Evolutionary conservation across 306 rosid species (phyloP).

Genomic region (Sindora glabra): DNA sequence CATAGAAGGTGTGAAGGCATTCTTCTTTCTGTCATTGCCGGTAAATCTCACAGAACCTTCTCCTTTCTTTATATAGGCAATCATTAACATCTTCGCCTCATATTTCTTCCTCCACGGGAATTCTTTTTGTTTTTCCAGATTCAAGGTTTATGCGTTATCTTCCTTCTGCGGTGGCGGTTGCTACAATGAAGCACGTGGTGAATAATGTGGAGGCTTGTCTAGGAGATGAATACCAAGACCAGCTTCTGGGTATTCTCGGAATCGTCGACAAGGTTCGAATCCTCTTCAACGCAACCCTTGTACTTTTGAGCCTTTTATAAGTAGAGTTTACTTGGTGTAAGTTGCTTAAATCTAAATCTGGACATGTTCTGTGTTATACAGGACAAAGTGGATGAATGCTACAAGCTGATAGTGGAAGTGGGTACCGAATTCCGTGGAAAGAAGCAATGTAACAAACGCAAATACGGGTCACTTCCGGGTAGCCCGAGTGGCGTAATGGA

Average conservation of each 20-base stretch:
- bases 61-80: no score
- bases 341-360: no score
- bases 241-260: conserved; percentile 55
- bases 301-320: no score
- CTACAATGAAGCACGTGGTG: conserved; percentile 68
- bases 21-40: conserved; percentile 50
- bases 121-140: no score
- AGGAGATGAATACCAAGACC: conserved; percentile 43
- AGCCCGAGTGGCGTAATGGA: conserved; percentile 86
- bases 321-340: no score
- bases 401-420: conserved; percentile 36
- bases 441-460: conserved; percentile 40
- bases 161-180: conserved; percentile 73
- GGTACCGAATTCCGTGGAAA: not conserved
- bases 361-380: no score
- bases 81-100: no score
- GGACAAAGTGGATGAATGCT: conserved; percentile 67
- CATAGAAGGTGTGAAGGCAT: conserved; percentile 44
- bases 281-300: not conserved
- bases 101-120: not conserved
- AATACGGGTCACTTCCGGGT: conserved; percentile 45
- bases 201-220: conserved; percentile 52
- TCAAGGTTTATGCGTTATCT: conserved; percentile 55
- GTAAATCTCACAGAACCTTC: no score
- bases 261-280: conserved; percentile 58